phyloP scores from a whole-genome alignment of 345 rosid species.

The Theobroma cacao region DNA sequence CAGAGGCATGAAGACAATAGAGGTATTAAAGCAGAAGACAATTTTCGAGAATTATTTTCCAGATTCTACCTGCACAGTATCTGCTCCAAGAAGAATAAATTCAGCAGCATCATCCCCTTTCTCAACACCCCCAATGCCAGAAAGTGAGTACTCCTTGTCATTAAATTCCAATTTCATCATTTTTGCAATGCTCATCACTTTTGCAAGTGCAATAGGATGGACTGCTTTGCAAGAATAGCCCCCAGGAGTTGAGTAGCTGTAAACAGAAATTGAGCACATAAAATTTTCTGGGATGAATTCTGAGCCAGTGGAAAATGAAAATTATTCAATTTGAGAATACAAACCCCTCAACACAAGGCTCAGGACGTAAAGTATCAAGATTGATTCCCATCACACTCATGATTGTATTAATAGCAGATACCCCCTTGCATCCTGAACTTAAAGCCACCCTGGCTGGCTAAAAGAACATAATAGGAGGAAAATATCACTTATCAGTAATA shows the following conservation, averaged over 20 bases:
- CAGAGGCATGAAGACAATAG: not conserved
- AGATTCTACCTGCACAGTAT: slow-evolving; percentile 79
- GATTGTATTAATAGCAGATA: slow-evolving; percentile 90
- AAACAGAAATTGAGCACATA: slow-evolving; percentile 19
- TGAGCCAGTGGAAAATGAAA: slow-evolving; percentile 3
- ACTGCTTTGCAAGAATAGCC: slow-evolving; percentile 95
- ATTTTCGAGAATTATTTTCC: not conserved
- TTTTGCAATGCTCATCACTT: slow-evolving; percentile 88
- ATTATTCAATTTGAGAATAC: slow-evolving; percentile 27
- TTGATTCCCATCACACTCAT: slow-evolving; percentile 97
- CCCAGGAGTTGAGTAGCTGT: slow-evolving; percentile 95
- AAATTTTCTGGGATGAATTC: not conserved
- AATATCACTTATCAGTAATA: slow-evolving; percentile 7
- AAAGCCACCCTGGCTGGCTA: slow-evolving; percentile 93
- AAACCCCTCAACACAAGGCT: slow-evolving; percentile 98
- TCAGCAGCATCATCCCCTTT: slow-evolving; percentile 93
- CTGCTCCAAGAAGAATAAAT: slow-evolving; percentile 90
- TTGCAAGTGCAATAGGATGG: slow-evolving; percentile 89
- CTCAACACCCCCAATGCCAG: slow-evolving; percentile 96
- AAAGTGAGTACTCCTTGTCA: slow-evolving; percentile 58
- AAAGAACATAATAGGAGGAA: slow-evolving; percentile 6
- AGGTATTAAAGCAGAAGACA: not conserved
- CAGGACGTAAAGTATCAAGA: slow-evolving; percentile 78
- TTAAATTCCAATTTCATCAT: slow-evolving; percentile 81
- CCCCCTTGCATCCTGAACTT: slow-evolving; percentile 77